A percentile compares a stretch with the other conserved stretches of the same genome.
Evolutionary conservation across 2,329 filamentous ascomycete species (phyloP).

Genomic region (Knoxdaviesia proteae): DNA sequence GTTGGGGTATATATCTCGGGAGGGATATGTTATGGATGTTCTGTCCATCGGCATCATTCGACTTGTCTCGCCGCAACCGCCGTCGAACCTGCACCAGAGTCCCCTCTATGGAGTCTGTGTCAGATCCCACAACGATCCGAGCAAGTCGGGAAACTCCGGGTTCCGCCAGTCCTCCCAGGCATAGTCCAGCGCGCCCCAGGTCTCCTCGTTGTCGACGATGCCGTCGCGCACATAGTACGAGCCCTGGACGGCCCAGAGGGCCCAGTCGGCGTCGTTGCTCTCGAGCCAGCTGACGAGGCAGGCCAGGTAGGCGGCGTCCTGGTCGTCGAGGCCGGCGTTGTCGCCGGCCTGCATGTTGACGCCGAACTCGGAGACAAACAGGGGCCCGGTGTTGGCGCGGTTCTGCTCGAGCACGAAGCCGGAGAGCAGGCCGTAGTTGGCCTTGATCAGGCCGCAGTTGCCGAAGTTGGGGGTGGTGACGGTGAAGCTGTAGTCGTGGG

Average conservation of each 20-base stretch:
- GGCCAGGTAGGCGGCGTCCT: constrained; percentile 24
- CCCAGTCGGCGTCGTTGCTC: constrained; percentile 37
- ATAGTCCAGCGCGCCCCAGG: constrained; percentile 26
- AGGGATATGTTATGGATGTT: background rate
- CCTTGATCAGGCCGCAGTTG: constrained; percentile 21
- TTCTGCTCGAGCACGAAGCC: constrained; percentile 31
- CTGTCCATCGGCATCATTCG: background rate
- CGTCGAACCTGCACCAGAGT: background rate
- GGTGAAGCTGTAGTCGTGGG: constrained; percentile 36
- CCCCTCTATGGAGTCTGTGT: constrained; percentile 13
- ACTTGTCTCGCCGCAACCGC: background rate
- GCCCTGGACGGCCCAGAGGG: constrained; percentile 35
- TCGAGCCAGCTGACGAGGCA: constrained; percentile 32
- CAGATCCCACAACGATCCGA: constrained; percentile 17
- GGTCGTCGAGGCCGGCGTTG: constrained; percentile 19
- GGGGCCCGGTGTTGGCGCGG: constrained; percentile 25
- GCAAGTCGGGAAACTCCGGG: constrained; percentile 12
- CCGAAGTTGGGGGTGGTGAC: constrained; percentile 21
- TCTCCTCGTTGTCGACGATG: constrained; percentile 27
- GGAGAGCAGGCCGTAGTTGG: constrained; percentile 23
- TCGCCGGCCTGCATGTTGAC: constrained; percentile 24
- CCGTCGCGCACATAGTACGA: constrained; percentile 36
- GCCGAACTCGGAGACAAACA: constrained; percentile 39
- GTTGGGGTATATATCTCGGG: too few species aligned
- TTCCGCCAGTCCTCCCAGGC: constrained; percentile 19